Conservation (phyloP, 2,329 filamentous ascomycete species). For the Apiospora malaysiana region DNA sequence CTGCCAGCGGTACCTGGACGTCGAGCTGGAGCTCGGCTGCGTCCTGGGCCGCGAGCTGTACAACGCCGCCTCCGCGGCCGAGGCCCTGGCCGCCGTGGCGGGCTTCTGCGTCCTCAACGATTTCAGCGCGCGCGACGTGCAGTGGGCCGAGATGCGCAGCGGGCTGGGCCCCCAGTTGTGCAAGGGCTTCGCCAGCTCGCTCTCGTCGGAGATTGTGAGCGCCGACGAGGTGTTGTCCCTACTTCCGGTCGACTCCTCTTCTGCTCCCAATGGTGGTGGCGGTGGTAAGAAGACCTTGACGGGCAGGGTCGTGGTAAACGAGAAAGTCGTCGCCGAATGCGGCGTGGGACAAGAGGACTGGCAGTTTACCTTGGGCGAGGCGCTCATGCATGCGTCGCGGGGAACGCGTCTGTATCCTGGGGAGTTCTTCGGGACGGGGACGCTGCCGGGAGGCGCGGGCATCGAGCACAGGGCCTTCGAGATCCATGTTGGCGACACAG, state of each 20-base stretch:
- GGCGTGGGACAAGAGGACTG: constrained; percentile 27
- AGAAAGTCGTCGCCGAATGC: constrained; percentile 28
- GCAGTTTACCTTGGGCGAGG: constrained; percentile 35
- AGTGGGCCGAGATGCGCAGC: constrained; percentile 36
- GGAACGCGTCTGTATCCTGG: constrained; percentile 34
- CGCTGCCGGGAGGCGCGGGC: constrained; percentile 34
- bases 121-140: constrained; percentile 34
- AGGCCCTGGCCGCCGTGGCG: constrained; percentile 33
- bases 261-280: no score
- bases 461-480: constrained; percentile 34
- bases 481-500: constrained; percentile 32
- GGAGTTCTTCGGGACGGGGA: constrained; percentile 37
- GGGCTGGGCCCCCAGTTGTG: constrained; percentile 36
- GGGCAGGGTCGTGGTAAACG: constrained; percentile 33
- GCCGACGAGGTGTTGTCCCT: constrained; percentile 32
- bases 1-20: constrained; percentile 33
- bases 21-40: constrained; percentile 36
- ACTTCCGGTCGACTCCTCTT: background rate
- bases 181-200: constrained; percentile 37
- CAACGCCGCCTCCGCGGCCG: constrained; percentile 32
- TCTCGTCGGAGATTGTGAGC: constrained; percentile 33
- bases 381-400: constrained; percentile 33
- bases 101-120: constrained; percentile 38
- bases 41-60: constrained; percentile 32
- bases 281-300: constrained; percentile 21